These are phyloP conservation scores for Saprolegnia diclina DNA, from an alignment of 352 stramenopile genomes.

Conservation along the genomic window DNA sequence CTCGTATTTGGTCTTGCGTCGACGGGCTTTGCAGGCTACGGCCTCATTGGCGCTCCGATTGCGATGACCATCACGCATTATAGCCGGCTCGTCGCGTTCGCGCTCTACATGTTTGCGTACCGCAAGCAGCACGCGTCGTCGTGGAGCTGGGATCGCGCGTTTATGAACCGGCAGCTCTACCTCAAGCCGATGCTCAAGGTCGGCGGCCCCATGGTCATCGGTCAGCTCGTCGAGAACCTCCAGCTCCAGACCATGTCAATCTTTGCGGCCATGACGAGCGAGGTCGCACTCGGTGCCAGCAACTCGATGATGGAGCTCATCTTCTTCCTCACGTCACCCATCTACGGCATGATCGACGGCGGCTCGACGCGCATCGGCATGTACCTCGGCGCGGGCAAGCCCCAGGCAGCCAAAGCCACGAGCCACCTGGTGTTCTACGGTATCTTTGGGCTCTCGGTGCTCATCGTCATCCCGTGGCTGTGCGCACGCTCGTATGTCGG, in stretches of 20 bases:
- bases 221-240: conserved; percentile 71
- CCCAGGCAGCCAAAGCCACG: conserved; percentile 48
- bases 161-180: conserved; percentile 37
- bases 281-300: conserved; percentile 62
- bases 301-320: conserved; percentile 86
- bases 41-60: conserved; percentile 71
- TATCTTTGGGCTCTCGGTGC: conserved; percentile 38
- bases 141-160: conserved; percentile 48
- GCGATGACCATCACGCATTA: conserved; percentile 58
- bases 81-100: conserved; percentile 44
- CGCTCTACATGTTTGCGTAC: conserved; percentile 66
- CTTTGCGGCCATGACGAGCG: conserved; percentile 60
- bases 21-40: conserved; percentile 43
- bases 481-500: conserved; percentile 40
- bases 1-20: conserved; percentile 41
- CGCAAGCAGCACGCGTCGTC: conserved; percentile 41
- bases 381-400: conserved; percentile 51
- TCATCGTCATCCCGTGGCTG: conserved; percentile 39
- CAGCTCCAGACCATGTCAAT: conserved; percentile 72
- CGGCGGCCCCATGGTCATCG: conserved; percentile 46
- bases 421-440: conserved; percentile 50
- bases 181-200: conserved; percentile 49
- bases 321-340: conserved; percentile 67
- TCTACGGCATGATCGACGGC: conserved; percentile 63
- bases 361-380: conserved; percentile 57